Conservation (phyloP, 345 rosid genomes). For the Nephelium lappaceum region DNA sequence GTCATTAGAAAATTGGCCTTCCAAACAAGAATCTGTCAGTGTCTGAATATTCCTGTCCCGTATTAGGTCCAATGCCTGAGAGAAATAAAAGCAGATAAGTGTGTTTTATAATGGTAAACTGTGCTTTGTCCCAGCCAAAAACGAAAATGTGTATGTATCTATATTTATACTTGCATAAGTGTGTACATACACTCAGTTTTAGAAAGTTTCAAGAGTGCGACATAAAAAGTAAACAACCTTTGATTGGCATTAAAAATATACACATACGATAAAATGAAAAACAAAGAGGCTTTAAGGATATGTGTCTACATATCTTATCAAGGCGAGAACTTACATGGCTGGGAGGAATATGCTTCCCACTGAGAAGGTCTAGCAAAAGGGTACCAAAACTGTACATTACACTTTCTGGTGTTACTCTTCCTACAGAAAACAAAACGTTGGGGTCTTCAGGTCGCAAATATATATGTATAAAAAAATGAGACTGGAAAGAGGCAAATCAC, state of each 20-base stretch:
- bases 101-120: too few relatives aligned
- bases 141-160: not conserved
- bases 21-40: slow-evolving; percentile 85
- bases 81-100: slow-evolving; percentile 12
- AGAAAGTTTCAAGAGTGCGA: too few relatives aligned
- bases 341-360: slow-evolving; percentile 97
- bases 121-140: not conserved
- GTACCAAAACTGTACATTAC: slow-evolving; percentile 92
- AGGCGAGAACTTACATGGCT: slow-evolving; percentile 72
- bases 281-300: not conserved
- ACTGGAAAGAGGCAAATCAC: not conserved
- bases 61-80: slow-evolving; percentile 88
- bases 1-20: slow-evolving; percentile 73
- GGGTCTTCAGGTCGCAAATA: not conserved
- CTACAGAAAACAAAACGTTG: slow-evolving; percentile 39
- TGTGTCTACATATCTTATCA: not conserved
- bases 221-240: not conserved
- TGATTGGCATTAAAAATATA: not conserved
- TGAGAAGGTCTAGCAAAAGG: slow-evolving; percentile 87
- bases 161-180: not conserved
- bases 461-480: not conserved
- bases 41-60: slow-evolving; percentile 81
- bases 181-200: not conserved
- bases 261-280: not conserved
- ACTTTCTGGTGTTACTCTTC: slow-evolving; percentile 87